phyloP scores from a whole-genome alignment of 257 asterid species.

The Ilex asprella region DNA sequence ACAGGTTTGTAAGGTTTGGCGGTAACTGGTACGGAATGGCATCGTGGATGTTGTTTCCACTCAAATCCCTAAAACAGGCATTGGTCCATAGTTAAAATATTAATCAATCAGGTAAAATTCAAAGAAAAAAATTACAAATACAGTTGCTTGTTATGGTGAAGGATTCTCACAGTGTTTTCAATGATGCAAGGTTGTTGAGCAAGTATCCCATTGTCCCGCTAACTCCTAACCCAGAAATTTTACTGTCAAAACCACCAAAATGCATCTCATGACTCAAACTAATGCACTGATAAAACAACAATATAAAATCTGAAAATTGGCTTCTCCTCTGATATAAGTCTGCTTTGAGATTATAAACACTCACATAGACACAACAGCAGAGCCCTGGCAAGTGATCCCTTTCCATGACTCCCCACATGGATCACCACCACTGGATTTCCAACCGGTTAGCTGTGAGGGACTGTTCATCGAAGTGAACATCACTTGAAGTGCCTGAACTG shows the following conservation, averaged over 20 bases:
- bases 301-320: not conserved
- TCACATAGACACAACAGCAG: constrained; percentile 79
- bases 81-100: constrained; percentile 5
- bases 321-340: not conserved
- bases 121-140: not conserved
- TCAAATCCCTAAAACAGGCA: constrained; percentile 70
- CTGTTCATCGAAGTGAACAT: constrained; percentile 67
- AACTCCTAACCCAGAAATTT: constrained; percentile 69
- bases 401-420: constrained; percentile 94
- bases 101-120: not conserved
- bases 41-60: constrained; percentile 75
- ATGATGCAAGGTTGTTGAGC: constrained; percentile 64
- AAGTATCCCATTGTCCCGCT: constrained; percentile 84
- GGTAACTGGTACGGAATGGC: constrained; percentile 80
- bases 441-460: constrained; percentile 75
- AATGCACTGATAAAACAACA: too few species aligned
- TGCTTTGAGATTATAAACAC: constrained; percentile 20
- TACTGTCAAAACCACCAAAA: constrained; percentile 48
- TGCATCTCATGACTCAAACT: constrained; percentile 2
- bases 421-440: constrained; percentile 87
- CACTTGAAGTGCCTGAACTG: constrained; percentile 86
- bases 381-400: constrained; percentile 74
- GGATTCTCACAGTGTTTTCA: constrained; percentile 61
- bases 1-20: constrained; percentile 81
- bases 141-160: not conserved